Evolutionary conservation across 108 stramenopile species (phyloP), one percentile per base, ranked within the genome.

Genomic region (Cyclotella cryptica): DNA sequence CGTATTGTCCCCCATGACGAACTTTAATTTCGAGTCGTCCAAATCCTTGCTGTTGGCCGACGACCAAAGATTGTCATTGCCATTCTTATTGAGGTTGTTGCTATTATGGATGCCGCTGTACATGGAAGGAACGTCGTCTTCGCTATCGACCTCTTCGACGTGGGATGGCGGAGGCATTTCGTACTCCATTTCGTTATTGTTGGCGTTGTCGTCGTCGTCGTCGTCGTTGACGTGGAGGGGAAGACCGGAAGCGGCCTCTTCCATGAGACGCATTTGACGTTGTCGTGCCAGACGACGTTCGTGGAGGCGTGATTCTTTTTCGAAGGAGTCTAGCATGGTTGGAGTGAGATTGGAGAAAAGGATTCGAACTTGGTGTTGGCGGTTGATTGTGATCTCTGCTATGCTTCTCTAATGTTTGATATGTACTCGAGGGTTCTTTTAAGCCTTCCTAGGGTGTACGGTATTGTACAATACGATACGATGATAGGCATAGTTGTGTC

Each of bases 261-360:
- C 81, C 81, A 82, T 82, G 21, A 82, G 52, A 3, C 64, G 61
- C 81, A 82, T 82, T 66, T 75, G 81, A 44, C 69, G 60, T 17
- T 21, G 61, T 5, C 81, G 69, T 19, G 81, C 81, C 27, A 51
- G 69, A 47, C 81, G 81, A 17, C 81, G 74, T 29, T 70, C 74
- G 40, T 71, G 60, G 52, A 75, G 69, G 46, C 63, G 69, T 17
- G 81, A 74, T 54, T 82, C 81, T 72, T 75, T 81, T 40, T 81
- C 80, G 69, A 81, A 81, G 19, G 80, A 64, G 80, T 81, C 80
- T 18, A 77, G 76, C 76, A 77, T 77, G 29, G 59, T 63, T 5
- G 35, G 35, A 35, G 35, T 35, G 35, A 35, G 35, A 35, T n/a
- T n/a, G n/a, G n/a, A n/a, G n/a, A n/a, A n/a, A n/a, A n/a, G n/a